Conservation (phyloP, 2,329 filamentous ascomycete genomes). For the Curvularia lunata region DNA sequence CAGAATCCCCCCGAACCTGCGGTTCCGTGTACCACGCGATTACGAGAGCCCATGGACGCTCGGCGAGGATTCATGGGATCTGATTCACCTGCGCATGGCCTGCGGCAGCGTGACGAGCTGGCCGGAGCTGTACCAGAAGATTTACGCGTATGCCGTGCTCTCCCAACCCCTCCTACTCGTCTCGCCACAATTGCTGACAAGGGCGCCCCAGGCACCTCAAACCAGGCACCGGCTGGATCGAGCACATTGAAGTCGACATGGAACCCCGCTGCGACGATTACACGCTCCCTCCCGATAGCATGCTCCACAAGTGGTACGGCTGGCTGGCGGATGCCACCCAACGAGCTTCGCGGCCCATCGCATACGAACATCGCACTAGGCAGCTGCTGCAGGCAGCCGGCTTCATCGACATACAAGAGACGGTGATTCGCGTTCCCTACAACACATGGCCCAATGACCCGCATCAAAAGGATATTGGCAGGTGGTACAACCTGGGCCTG, state of each 20-base stretch:
- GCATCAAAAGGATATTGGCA: slow-evolving; percentile 70
- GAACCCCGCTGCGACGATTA: slow-evolving; percentile 73
- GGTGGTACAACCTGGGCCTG: slow-evolving; percentile 84
- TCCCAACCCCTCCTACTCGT: background rate
- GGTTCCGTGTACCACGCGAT: slow-evolving; percentile 72
- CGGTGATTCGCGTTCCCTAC: slow-evolving; percentile 71
- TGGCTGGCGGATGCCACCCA: slow-evolving; percentile 72
- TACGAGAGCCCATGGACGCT: slow-evolving; percentile 78
- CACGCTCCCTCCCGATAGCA: slow-evolving; percentile 63
- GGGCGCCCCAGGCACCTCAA: slow-evolving; percentile 69
- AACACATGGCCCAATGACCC: slow-evolving; percentile 74
- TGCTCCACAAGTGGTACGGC: slow-evolving; percentile 72
- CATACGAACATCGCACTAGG: slow-evolving; percentile 67
- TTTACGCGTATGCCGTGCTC: slow-evolving; percentile 62
- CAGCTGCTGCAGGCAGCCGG: slow-evolving; percentile 71
- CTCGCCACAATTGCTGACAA: slow-evolving; percentile 28
- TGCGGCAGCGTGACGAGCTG: slow-evolving; percentile 79
- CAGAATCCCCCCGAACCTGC: slow-evolving; percentile 74
- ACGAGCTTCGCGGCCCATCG: slow-evolving; percentile 67
- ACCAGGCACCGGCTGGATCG: slow-evolving; percentile 76
- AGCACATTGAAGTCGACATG: slow-evolving; percentile 91
- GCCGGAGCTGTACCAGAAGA: slow-evolving; percentile 74
- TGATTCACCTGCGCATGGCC: slow-evolving; percentile 83
- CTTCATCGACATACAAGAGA: slow-evolving; percentile 79
- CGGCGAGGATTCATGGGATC: slow-evolving; percentile 73